phyloP scores from a whole-genome alignment of 2,329 filamentous ascomycete genomes.

The Monosporascus cannonballus region DNA sequence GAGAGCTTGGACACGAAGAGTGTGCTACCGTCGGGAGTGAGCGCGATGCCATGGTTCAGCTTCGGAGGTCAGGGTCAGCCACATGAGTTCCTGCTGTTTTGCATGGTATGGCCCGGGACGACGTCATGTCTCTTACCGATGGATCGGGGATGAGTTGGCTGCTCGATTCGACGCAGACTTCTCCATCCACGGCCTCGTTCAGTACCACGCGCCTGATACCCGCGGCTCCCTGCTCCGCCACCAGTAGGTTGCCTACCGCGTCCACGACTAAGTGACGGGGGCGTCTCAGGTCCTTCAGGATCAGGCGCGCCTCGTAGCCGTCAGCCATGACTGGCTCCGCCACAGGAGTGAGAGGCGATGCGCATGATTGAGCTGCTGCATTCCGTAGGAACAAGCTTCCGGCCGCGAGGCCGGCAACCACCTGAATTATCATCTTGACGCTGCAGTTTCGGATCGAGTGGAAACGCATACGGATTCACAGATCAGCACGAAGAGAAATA shows the following conservation, averaged over 20 bases:
- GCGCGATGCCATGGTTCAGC: slow-evolving; percentile 51
- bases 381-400: background rate
- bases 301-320: slow-evolving; percentile 12
- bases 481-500: too few species aligned
- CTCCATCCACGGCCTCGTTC: slow-evolving; percentile 21
- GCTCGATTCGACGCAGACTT: slow-evolving; percentile 24
- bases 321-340: slow-evolving; percentile 8
- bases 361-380: background rate
- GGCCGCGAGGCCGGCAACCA: background rate
- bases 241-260: slow-evolving; percentile 29
- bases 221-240: slow-evolving; percentile 22
- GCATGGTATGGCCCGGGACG: too few species aligned
- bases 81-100: background rate
- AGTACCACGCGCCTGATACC: slow-evolving; percentile 30
- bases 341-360: background rate
- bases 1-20: slow-evolving; percentile 52
- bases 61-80: slow-evolving; percentile 16
- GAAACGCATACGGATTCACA: too few species aligned
- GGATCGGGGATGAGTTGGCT: slow-evolving; percentile 20
- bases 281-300: slow-evolving; percentile 18
- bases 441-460: too few species aligned
- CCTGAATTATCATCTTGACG: background rate
- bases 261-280: slow-evolving; percentile 32
- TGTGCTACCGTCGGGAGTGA: slow-evolving; percentile 46
- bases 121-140: slow-evolving; percentile 13